phyloP scores from a whole-genome alignment of 441 rosid genomes.

The Bruguiera hainesii region DNA sequence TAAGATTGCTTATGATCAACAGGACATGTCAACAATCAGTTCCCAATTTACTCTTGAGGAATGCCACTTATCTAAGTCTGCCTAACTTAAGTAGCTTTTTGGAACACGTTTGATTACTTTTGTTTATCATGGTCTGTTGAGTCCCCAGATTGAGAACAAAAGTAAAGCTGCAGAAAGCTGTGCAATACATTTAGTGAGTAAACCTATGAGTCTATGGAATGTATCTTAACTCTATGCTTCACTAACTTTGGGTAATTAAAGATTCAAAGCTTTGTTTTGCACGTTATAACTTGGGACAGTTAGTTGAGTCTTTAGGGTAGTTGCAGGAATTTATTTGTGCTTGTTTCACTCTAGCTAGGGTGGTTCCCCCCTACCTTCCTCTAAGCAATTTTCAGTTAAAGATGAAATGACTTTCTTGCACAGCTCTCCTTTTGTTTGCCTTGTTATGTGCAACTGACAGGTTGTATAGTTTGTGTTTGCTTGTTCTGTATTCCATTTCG shows the following conservation, averaged over 20 bases:
- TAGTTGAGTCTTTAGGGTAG: background rate
- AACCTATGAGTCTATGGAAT: too few relatives aligned
- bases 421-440: background rate
- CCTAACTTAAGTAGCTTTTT: too few relatives aligned
- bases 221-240: background rate
- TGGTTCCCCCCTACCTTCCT: background rate
- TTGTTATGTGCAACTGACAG: background rate
- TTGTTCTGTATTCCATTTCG: background rate
- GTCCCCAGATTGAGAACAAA: too few relatives aligned
- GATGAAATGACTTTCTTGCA: background rate
- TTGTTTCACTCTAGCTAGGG: background rate
- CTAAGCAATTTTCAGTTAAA: background rate
- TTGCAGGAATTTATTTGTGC: background rate
- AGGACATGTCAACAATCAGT: too few relatives aligned
- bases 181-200: too few relatives aligned
- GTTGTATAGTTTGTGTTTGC: background rate
- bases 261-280: background rate
- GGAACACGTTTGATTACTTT: too few relatives aligned
- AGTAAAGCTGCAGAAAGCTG: too few relatives aligned
- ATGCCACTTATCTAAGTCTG: too few relatives aligned
- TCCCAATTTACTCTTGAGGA: too few relatives aligned
- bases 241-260: background rate
- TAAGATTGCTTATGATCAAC: too few relatives aligned
- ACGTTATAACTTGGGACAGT: background rate
- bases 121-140: too few relatives aligned